Conservation (phyloP, 306 rosid genomes). For the Vachellia pachyceras region DNA sequence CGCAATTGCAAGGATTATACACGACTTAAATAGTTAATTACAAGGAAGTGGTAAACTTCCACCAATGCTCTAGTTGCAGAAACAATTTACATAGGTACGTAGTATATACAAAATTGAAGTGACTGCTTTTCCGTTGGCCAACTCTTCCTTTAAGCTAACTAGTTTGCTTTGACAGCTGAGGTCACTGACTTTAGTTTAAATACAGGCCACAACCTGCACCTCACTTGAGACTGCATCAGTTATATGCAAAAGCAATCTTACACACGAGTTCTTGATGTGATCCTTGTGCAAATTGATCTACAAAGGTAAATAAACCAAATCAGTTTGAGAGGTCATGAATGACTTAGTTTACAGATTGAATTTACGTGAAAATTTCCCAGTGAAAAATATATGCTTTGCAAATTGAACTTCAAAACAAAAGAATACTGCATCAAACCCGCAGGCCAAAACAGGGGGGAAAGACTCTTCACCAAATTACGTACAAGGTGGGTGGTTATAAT, state of each 20-base stretch:
- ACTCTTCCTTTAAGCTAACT: constrained; percentile 14
- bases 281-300: background rate
- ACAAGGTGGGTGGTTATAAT: background rate
- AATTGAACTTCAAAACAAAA: constrained; percentile 2
- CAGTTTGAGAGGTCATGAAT: background rate
- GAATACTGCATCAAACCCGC: background rate
- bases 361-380: background rate
- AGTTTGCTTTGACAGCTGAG: constrained; percentile 14
- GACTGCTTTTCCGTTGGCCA: background rate
- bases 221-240: background rate
- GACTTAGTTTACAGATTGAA: background rate
- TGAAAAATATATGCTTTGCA: background rate
- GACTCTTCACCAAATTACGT: constrained; percentile 14
- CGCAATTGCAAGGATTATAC: background rate
- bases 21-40: background rate
- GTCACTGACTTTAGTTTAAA: background rate
- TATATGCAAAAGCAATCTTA: background rate
- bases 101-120: background rate
- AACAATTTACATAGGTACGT: background rate
- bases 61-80: constrained; percentile 8
- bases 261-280: background rate
- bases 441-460: background rate
- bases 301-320: background rate
- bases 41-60: background rate
- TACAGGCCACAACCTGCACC: background rate